Base-by-base conservation (phyloP, 2,329 filamentous ascomycete species). In the Aspergillus costaricaensis region DNA sequence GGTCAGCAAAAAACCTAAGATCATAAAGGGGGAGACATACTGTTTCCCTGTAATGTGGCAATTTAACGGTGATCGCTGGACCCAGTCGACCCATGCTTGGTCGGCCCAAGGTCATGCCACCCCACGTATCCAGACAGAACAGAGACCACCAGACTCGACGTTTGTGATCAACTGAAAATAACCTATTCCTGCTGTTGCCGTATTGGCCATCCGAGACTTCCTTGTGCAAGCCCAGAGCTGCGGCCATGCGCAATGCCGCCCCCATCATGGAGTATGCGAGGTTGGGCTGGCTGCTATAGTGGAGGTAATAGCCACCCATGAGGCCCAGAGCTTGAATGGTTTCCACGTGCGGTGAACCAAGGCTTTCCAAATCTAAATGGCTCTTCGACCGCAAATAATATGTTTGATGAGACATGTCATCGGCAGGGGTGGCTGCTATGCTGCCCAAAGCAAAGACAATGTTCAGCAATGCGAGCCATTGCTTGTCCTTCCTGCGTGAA, bases 401-500 rank as follows among this genome's bases (percentile, higher is more conserved):
- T 63, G 84, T 84, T 68, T 90, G 82, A 68, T 92, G 89, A 58
- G 82, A 86, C 63, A 86, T 84, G 70, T 91, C 88, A 41, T 81
- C 77, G 1, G 78, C 74, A 43, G 88, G 88, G 64, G 85, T 86
- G 38, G 87, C 86, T 1, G 85, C 88, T 53, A 92, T 86, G 67
- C 87, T 90, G 14, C 90, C 90, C 78, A 92, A 85, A 4, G 89
- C 88, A 65, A 91, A 88, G 4, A 92, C 88, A 79, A 90, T 90
- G 72, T 92, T 92, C 19, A 91, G 78, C 6, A 92, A 76, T 8
- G 87, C 86, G 17, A 91, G 80, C 90, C 90, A 92, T 19, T 88
- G 83, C 1, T 85, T 81, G 71, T 92, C 89, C 61, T 81, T 86
- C 17, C 88, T 81, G 64, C 86, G 83, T 10, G 85, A 85, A 60